phyloP scores from a whole-genome alignment of 345 rosid genomes.

The Pistacia vera region DNA sequence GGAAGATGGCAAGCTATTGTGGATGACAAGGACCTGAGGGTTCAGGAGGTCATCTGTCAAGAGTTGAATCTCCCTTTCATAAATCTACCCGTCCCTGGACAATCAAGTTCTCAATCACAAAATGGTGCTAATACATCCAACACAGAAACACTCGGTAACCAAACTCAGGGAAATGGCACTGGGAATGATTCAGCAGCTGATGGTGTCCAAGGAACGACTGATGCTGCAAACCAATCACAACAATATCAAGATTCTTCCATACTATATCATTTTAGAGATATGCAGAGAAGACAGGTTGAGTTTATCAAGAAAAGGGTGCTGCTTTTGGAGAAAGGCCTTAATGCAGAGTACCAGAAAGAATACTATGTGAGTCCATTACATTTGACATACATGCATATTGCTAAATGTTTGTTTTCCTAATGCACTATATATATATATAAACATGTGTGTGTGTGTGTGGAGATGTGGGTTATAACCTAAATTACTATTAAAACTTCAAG shows the following conservation, averaged over 20 bases:
- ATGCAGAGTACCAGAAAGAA: constrained; percentile 67
- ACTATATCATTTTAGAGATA: constrained; percentile 76
- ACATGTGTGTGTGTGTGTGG: background rate
- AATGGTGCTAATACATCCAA: constrained; percentile 53
- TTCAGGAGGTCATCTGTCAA: constrained; percentile 88
- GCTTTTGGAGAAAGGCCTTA: constrained; percentile 84
- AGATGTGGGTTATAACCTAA: background rate
- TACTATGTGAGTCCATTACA: constrained; percentile 54
- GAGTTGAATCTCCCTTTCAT: constrained; percentile 82
- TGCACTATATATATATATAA: background rate
- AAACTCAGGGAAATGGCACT: constrained; percentile 47
- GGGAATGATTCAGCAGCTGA: constrained; percentile 52
- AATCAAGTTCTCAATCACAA: constrained; percentile 62
- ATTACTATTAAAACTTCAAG: background rate
- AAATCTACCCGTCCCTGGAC: constrained; percentile 71
- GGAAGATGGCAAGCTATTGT: constrained; percentile 99
- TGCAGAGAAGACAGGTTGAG: constrained; percentile 93
- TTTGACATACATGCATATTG: background rate
- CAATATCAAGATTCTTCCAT: constrained; percentile 50
- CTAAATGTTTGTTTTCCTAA: constrained; percentile 2
- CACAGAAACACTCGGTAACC: constrained; percentile 52
- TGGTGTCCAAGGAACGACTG: constrained; percentile 51
- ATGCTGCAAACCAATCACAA: constrained; percentile 45
- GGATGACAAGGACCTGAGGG: constrained; percentile 87
- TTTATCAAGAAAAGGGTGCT: constrained; percentile 94